These are phyloP conservation scores for Cryphonectria carpinicola DNA, from an alignment of 2,329 filamentous ascomycete species.

Conservation along the genomic window DNA sequence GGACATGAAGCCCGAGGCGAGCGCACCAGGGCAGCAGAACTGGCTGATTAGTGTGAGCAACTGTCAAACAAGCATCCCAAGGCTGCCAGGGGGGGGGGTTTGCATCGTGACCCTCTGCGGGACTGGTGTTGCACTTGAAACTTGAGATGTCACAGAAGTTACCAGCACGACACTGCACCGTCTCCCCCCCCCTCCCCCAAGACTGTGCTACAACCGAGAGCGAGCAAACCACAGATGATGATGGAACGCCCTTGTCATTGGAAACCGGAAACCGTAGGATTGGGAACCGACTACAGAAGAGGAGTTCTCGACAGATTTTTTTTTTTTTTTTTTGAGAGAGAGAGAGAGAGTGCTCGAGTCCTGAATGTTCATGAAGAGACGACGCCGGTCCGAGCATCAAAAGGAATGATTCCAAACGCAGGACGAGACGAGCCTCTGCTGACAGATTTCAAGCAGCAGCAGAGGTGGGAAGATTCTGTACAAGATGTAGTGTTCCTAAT, in stretches of 20 bases:
- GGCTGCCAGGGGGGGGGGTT: slow-evolving; percentile 28
- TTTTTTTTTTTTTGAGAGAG: too few relatives aligned
- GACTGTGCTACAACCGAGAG: slow-evolving; percentile 9
- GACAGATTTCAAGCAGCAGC: not conserved
- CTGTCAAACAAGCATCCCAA: slow-evolving; percentile 18
- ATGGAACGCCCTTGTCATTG: not conserved
- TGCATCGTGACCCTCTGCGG: slow-evolving; percentile 36
- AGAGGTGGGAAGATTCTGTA: not conserved
- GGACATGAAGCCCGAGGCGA: slow-evolving; percentile 10
- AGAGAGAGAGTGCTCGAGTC: not conserved
- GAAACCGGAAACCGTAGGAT: not conserved
- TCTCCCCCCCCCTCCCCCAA: not conserved
- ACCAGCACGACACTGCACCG: slow-evolving; percentile 18
- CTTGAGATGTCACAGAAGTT: slow-evolving; percentile 47
- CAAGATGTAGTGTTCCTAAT: too few relatives aligned
- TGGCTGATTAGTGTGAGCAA: slow-evolving; percentile 7
- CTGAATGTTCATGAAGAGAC: not conserved
- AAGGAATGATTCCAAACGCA: not conserved
- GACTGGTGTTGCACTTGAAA: slow-evolving; percentile 51
- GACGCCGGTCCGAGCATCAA: not conserved
- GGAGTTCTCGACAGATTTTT: not conserved
- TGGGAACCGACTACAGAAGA: not conserved
- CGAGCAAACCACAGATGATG: not conserved
- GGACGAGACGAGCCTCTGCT: not conserved
- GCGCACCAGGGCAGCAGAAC: slow-evolving; percentile 9